Percentiles rank a stretch among this genome's conserved stretches.
Conservation (phyloP, 176 grass and related monocot genomes). For the Oryza longistaminata region DNA sequence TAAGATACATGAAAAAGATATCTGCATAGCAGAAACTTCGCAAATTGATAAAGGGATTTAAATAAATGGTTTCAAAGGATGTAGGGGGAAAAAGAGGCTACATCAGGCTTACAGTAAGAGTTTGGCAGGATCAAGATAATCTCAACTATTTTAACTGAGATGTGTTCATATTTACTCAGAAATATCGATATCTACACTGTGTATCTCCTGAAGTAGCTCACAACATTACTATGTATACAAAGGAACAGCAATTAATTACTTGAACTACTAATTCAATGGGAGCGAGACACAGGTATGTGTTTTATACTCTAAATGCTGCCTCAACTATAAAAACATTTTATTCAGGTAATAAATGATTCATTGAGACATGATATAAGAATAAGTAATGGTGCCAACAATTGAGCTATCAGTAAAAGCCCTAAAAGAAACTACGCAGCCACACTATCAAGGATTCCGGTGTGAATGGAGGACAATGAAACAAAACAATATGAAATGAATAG, state of each 20-base stretch:
- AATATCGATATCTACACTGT: not conserved
- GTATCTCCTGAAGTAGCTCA: slow-evolving; percentile 10
- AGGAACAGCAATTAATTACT: slow-evolving; percentile 3
- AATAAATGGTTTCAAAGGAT: not conserved
- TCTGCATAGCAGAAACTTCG: not conserved
- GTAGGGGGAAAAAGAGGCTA: not conserved
- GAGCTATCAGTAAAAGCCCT: not conserved
- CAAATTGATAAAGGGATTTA: not conserved
- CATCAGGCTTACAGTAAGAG: not conserved
- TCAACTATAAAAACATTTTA: slow-evolving; percentile 20
- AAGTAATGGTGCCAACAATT: slow-evolving; percentile 6
- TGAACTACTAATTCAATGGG: not conserved
- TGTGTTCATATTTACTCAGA: not conserved
- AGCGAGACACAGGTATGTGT: not conserved
- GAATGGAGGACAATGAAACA: slow-evolving; percentile 18
- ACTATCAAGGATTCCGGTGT: not conserved
- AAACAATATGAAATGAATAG: slow-evolving; percentile 25
- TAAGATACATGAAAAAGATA: not conserved
- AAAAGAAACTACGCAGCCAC: not conserved
- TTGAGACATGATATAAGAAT: not conserved
- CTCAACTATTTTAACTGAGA: not conserved
- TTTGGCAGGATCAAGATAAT: not conserved
- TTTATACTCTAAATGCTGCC: slow-evolving; percentile 3
- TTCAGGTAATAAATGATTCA: not conserved
- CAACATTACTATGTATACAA: not conserved